A percentile compares a stretch with the other conserved stretches of the same genome.
Evolutionary conservation across 2,329 filamentous ascomycete species (phyloP).

Genomic region (Arthrobotrys pseudoclavata): DNA sequence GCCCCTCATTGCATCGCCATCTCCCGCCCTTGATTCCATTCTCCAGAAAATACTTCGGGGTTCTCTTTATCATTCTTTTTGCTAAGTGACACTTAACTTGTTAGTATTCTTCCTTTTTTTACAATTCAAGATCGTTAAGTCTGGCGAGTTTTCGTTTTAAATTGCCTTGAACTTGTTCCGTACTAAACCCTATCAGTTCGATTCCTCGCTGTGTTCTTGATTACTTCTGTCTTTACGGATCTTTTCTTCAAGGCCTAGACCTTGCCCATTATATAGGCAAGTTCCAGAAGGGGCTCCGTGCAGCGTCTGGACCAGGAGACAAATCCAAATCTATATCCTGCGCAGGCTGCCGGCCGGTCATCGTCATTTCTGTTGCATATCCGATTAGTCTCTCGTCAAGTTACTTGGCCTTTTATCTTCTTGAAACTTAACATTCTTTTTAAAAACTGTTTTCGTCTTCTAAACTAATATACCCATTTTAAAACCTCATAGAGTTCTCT

Average conservation of each 20-base stretch:
- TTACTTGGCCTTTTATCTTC: no score
- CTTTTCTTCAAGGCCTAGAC: constrained; percentile 18
- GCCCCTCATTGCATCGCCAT: constrained; percentile 27
- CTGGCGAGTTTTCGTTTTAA: background rate
- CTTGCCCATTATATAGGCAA: background rate
- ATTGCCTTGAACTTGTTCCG: background rate
- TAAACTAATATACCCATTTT: background rate
- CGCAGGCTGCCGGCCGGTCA: background rate
- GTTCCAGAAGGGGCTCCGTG: constrained; percentile 10
- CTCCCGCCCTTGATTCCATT: background rate
- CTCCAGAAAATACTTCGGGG: background rate
- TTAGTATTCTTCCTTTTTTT: constrained; percentile 14
- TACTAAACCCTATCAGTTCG: constrained; percentile 35
- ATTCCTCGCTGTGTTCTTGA: no score
- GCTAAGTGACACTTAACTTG: background rate
- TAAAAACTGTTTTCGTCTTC: background rate
- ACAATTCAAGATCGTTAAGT: background rate
- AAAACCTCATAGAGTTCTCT: background rate
- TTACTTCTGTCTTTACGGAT: constrained; percentile 9
- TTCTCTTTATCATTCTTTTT: no score
- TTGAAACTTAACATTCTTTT: background rate
- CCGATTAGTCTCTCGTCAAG: background rate
- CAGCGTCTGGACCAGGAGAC: constrained; percentile 23
- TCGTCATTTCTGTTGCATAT: background rate
- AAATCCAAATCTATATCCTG: background rate